Evolutionary conservation across 1,284 basidiomycete genomes (phyloP).

Genomic region (Ceratobasidium papillatum): DNA sequence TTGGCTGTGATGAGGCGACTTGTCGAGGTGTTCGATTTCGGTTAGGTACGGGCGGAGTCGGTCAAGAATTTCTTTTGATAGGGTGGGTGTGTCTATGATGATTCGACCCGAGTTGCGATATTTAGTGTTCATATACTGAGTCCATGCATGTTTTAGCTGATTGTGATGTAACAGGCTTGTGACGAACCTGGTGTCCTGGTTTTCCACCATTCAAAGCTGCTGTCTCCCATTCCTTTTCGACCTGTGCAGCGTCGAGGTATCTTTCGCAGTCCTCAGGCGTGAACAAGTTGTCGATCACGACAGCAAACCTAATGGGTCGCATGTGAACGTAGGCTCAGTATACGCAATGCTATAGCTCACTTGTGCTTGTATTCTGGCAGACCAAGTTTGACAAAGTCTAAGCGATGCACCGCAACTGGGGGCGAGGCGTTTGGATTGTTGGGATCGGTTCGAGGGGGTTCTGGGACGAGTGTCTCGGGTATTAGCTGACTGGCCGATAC

Average conservation of each 20-base stretch:
- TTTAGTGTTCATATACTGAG: constrained; percentile 19
- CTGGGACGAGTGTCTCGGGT: constrained; percentile 26
- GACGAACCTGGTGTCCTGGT: constrained; percentile 3
- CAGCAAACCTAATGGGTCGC: constrained; percentile 13
- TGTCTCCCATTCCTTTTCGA: constrained; percentile 20
- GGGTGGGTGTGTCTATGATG: constrained; percentile 34
- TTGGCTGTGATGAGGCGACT: constrained; percentile 14
- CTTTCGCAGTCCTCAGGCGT: constrained; percentile 41
- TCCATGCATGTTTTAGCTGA: not conserved
- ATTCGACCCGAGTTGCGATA: constrained; percentile 44
- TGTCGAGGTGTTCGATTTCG: constrained; percentile 37
- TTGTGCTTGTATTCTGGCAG: constrained; percentile 43
- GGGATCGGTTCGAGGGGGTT: constrained; percentile 22
- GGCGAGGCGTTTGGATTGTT: constrained; percentile 19
- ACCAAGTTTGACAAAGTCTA: constrained; percentile 41
- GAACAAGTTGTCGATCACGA: constrained; percentile 45
- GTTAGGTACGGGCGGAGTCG: constrained; percentile 41
- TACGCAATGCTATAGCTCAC: not conserved
- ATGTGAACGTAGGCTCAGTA: not conserved
- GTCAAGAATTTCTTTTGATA: constrained; percentile 41
- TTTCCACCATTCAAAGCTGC: constrained; percentile 36
- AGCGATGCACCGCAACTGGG: constrained; percentile 35
- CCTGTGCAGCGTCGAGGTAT: constrained; percentile 31
- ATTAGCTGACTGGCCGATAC: not conserved
- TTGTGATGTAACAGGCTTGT: not conserved